These are phyloP conservation scores for Mucor plumbeus DNA, from an alignment of 371 early-diverging fungal species.

Conservation along the genomic window DNA sequence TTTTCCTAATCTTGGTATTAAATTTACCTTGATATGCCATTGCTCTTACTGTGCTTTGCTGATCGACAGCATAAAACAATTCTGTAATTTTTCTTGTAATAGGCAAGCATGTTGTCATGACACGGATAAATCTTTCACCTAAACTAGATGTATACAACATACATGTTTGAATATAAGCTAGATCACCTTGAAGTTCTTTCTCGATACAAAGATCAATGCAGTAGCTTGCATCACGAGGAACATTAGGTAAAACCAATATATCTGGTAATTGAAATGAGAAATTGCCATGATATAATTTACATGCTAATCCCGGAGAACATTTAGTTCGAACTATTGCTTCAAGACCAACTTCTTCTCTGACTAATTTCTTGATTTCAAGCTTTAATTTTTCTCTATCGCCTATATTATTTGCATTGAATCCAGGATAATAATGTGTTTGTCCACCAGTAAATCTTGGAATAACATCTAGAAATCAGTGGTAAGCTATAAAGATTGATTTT, in stretches of 20 bases:
- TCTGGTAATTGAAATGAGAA: conserved; percentile 85
- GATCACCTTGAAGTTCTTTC: conserved; percentile 65
- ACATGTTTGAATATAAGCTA: conserved; percentile 87
- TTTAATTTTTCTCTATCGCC: conserved; percentile 72
- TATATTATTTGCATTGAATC: conserved; percentile 70
- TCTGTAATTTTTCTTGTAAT: conserved; percentile 42
- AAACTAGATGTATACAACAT: conserved; percentile 71
- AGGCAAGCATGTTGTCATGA: conserved; percentile 79
- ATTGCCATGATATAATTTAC: conserved; percentile 87
- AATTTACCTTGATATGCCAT: conserved; percentile 70
- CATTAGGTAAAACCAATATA: conserved; percentile 83
- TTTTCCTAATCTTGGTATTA: too few species aligned
- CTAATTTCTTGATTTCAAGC: conserved; percentile 70
- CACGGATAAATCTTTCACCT: conserved; percentile 85
- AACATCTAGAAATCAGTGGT: conserved; percentile 45
- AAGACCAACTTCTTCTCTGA: conserved; percentile 72
- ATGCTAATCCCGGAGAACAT: conserved; percentile 76
- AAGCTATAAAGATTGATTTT: neutral
- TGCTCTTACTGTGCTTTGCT: conserved; percentile 64
- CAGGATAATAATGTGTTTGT: conserved; percentile 81
- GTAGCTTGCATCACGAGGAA: conserved; percentile 82
- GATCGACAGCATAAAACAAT: conserved; percentile 62
- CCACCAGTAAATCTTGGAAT: conserved; percentile 89
- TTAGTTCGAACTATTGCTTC: conserved; percentile 92
- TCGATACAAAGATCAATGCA: conserved; percentile 80